A percentile compares a stretch with the other conserved stretches of the same genome.
phyloP scores from a whole-genome alignment of 225 moss, liverwort and hornwort genomes.

The Anthoceros angustus region DNA sequence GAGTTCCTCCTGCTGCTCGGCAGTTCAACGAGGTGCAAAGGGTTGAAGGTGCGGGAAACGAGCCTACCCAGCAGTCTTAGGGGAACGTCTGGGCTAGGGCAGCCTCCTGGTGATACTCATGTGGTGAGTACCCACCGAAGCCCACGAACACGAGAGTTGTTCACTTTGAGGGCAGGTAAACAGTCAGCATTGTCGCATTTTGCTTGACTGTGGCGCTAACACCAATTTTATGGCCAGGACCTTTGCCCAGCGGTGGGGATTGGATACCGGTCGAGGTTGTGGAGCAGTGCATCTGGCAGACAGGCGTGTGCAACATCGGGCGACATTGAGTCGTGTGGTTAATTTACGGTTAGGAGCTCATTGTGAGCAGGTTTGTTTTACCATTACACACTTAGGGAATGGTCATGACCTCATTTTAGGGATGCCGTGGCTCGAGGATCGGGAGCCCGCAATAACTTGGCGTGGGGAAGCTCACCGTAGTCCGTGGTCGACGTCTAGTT shows the following conservation, averaged over 20 bases:
- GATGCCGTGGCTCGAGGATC: too few species aligned
- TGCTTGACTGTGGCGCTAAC: not conserved
- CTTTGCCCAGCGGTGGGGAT: not conserved
- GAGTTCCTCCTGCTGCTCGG: not conserved
- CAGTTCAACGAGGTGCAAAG: not conserved
- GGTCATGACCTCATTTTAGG: too few species aligned
- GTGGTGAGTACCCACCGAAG: not conserved
- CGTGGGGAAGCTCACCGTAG: not conserved
- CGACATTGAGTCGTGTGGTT: not conserved
- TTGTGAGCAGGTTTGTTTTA: not conserved
- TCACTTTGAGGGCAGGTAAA: not conserved
- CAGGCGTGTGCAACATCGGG: not conserved
- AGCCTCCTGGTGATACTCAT: not conserved
- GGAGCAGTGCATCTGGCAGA: not conserved
- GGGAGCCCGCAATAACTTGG: not conserved
- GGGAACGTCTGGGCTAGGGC: too few species aligned
- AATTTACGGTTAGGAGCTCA: not conserved
- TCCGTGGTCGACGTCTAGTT: not conserved
- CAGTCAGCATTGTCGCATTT: not conserved
- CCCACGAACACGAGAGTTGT: not conserved
- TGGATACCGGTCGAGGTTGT: not conserved
- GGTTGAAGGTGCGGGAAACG: not conserved
- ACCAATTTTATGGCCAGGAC: not conserved
- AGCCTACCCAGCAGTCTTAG: too few species aligned
- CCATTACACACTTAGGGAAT: not conserved